Conservation (phyloP, 2,329 filamentous ascomycete genomes). For the Scedosporium dehoogii region DNA sequence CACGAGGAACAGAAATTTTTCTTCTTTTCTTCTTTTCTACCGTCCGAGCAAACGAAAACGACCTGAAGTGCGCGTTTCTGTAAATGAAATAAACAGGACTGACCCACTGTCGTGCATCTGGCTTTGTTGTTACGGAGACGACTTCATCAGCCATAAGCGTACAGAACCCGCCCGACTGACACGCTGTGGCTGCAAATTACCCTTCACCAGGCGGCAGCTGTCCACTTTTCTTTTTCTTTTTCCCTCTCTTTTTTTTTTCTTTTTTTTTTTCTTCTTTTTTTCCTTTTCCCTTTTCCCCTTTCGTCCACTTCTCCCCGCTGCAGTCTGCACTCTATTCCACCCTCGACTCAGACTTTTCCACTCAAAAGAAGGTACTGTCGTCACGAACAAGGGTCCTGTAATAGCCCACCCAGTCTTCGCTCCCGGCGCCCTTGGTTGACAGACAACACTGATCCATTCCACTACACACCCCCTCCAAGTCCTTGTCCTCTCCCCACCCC, state of each 20-base stretch:
- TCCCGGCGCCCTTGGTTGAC: constrained; percentile 1
- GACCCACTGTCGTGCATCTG: neutral
- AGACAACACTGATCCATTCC: neutral
- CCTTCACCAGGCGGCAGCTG: neutral
- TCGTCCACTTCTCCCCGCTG: neutral
- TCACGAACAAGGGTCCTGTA: constrained; percentile 4
- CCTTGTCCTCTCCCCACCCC: neutral
- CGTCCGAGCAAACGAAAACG: neutral
- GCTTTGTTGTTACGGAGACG: neutral
- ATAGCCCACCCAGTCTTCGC: constrained; percentile 3
- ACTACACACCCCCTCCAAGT: neutral
- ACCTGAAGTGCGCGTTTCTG: neutral
- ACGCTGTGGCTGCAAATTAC: neutral
- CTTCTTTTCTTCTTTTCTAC: constrained; percentile 4
- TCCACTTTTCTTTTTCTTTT: neutral
- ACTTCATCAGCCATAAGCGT: neutral
- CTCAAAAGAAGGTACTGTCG: neutral
- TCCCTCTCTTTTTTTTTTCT: neutral
- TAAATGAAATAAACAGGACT: constrained; percentile 1
- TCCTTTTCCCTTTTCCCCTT: neutral
- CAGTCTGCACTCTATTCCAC: neutral
- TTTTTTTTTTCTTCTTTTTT: neutral
- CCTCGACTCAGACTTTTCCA: neutral
- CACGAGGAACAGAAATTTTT: neutral
- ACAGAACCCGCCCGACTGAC: neutral